Percentiles rank a stretch among this genome's conserved stretches.
Conservation (phyloP, 805 yeast species). For the Nakazawaea ernobii region DNA sequence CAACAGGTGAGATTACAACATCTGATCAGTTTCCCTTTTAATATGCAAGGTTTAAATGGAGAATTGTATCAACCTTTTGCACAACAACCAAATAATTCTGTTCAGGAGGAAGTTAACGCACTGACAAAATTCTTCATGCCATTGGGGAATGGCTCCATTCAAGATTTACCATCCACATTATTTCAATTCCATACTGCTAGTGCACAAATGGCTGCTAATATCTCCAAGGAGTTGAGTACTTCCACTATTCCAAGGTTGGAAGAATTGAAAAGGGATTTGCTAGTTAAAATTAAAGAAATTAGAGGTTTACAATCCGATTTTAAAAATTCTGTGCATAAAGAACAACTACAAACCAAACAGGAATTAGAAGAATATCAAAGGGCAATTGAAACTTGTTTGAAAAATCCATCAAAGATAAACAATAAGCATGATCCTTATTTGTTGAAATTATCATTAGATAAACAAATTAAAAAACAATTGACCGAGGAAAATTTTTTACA, state of each 20-base stretch:
- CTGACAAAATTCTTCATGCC: conserved; percentile 60
- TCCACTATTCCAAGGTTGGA: conserved; percentile 63
- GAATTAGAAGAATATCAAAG: conserved; percentile 49
- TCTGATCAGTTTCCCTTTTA: conserved; percentile 56
- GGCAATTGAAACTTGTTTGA: conserved; percentile 60
- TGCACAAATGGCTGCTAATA: conserved; percentile 51
- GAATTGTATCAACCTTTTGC: conserved; percentile 30
- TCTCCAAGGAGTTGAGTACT: conserved; percentile 55
- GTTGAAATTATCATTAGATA: conserved; percentile 64
- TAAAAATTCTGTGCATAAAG: conserved; percentile 66
- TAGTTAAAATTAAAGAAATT: conserved; percentile 83
- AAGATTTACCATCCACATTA: conserved; percentile 72
- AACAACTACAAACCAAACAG: conserved; percentile 57
- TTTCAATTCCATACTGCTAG: conserved; percentile 47
- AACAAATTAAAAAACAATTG: conserved; percentile 71
- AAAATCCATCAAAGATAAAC: conserved; percentile 35
- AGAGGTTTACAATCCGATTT: conserved; percentile 79
- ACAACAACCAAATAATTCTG: conserved; percentile 14
- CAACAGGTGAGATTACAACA: conserved; percentile 79
- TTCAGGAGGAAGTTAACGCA: conserved; percentile 27
- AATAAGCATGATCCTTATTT: conserved; percentile 78
- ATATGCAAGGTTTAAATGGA: conserved; percentile 37
- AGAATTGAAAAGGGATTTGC: conserved; percentile 66
- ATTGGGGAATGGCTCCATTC: conserved; percentile 73
- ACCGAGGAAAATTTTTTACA: conserved; percentile 81